These are phyloP conservation scores for Escovopsis weberi DNA, from an alignment of 2,329 filamentous ascomycete genomes.

Conservation along the genomic window DNA sequence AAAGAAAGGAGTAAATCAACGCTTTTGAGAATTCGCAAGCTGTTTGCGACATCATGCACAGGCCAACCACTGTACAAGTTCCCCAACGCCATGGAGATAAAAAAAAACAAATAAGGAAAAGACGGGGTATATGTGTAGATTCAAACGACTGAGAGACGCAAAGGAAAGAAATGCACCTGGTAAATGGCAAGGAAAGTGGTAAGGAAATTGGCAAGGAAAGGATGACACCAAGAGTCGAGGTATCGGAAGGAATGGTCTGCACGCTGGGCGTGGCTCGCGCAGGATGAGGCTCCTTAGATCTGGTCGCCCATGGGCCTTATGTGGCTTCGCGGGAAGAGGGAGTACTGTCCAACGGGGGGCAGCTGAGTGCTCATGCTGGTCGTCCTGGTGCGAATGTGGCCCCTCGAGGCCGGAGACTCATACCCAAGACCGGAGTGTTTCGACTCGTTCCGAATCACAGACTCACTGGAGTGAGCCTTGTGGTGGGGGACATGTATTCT, in stretches of 20 bases:
- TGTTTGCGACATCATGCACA: too few relatives aligned
- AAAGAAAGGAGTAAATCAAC: background rate
- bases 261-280: background rate
- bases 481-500: conserved; percentile 17
- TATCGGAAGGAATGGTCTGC: background rate
- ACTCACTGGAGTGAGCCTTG: conserved; percentile 25
- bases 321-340: conserved; percentile 27
- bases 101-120: conserved; percentile 3
- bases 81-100: conserved; percentile 2
- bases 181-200: too few relatives aligned
- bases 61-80: background rate
- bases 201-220: too few relatives aligned
- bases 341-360: conserved; percentile 32
- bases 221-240: background rate
- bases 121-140: background rate
- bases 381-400: conserved; percentile 29
- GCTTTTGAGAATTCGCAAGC: too few relatives aligned
- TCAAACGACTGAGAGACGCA: too few relatives aligned
- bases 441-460: conserved; percentile 17
- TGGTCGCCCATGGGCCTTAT: conserved; percentile 18
- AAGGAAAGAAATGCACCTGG: too few relatives aligned
- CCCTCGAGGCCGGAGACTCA: conserved; percentile 6
- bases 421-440: conserved; percentile 2
- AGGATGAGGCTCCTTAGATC: conserved; percentile 12
- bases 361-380: conserved; percentile 28